Evolutionary conservation across 2,329 filamentous ascomycete genomes (phyloP).

Genomic region (Diaporthe aspalathi): DNA sequence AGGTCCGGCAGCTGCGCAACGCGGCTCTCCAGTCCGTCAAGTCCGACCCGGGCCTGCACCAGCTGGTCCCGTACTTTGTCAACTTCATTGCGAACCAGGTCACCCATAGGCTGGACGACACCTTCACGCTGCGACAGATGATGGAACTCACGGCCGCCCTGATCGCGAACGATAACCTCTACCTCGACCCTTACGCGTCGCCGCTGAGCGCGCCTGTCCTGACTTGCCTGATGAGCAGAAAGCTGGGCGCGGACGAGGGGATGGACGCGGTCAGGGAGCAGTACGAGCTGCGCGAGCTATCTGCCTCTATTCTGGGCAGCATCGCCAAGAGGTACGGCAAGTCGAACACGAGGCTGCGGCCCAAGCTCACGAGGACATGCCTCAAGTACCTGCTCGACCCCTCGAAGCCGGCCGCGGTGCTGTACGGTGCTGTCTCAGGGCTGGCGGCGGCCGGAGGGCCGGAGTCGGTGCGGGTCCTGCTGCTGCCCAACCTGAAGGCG

Average conservation of each 20-base stretch:
- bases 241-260: slow-evolving; percentile 72
- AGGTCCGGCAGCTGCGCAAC: slow-evolving; percentile 76
- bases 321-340: slow-evolving; percentile 85
- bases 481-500: slow-evolving; percentile 66
- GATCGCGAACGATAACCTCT: slow-evolving; percentile 85
- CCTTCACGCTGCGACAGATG: slow-evolving; percentile 90
- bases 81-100: slow-evolving; percentile 97
- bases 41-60: slow-evolving; percentile 92
- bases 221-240: slow-evolving; percentile 88
- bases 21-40: slow-evolving; percentile 87
- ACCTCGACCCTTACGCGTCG: slow-evolving; percentile 72
- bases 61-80: slow-evolving; percentile 95
- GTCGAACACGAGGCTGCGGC: slow-evolving; percentile 83
- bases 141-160: slow-evolving; percentile 90
- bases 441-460: slow-evolving; percentile 80
- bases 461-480: slow-evolving; percentile 67
- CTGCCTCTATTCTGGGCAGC: slow-evolving; percentile 82
- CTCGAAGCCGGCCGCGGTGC: slow-evolving; percentile 81
- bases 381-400: slow-evolving; percentile 93
- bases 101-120: slow-evolving; percentile 90
- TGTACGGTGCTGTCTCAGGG: slow-evolving; percentile 89
- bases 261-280: slow-evolving; percentile 68
- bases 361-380: slow-evolving; percentile 91
- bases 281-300: slow-evolving; percentile 85
- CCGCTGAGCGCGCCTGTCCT: slow-evolving; percentile 86